A percentile compares a stretch with the other conserved stretches of the same genome.
These are phyloP conservation scores for Gnetum montanum DNA, from an alignment of 75 land plant species.

Conservation along the genomic window DNA sequence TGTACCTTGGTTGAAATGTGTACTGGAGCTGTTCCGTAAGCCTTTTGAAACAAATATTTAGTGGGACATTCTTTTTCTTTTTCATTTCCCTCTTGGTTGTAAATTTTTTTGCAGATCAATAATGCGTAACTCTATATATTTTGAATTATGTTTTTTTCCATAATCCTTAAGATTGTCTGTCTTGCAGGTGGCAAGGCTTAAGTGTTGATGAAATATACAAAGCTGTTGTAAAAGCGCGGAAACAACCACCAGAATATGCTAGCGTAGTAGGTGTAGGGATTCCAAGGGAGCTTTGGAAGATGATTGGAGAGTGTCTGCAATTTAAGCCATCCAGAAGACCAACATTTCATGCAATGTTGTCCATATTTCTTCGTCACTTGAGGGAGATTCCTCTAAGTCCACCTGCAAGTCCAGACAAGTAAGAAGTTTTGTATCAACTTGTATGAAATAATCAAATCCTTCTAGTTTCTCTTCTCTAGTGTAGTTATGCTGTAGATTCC, in stretches of 20 bases:
- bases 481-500: neutral
- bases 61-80: too few relatives aligned
- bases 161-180: too few relatives aligned
- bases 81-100: too few relatives aligned
- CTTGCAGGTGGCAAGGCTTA: conserved; percentile 79
- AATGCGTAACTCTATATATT: too few relatives aligned
- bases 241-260: conserved; percentile 82
- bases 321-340: conserved; percentile 86
- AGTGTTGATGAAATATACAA: conserved; percentile 73
- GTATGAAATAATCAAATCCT: neutral
- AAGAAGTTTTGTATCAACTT: conserved; percentile 16
- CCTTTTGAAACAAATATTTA: too few relatives aligned
- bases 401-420: conserved; percentile 91
- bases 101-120: too few relatives aligned
- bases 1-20: conserved; percentile 95
- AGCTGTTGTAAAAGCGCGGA: conserved; percentile 60
- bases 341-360: conserved; percentile 72
- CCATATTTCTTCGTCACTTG: conserved; percentile 74
- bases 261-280: conserved; percentile 92
- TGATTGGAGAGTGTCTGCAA: conserved; percentile 94
- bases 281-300: conserved; percentile 92
- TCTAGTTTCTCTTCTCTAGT: neutral
- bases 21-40: conserved; percentile 89
- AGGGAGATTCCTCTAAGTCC: conserved; percentile 84
- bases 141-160: too few relatives aligned